Evolutionary conservation across 495 filamentous ascomycete species (phyloP).

Genomic region (Aspergillus nidulans): DNA sequence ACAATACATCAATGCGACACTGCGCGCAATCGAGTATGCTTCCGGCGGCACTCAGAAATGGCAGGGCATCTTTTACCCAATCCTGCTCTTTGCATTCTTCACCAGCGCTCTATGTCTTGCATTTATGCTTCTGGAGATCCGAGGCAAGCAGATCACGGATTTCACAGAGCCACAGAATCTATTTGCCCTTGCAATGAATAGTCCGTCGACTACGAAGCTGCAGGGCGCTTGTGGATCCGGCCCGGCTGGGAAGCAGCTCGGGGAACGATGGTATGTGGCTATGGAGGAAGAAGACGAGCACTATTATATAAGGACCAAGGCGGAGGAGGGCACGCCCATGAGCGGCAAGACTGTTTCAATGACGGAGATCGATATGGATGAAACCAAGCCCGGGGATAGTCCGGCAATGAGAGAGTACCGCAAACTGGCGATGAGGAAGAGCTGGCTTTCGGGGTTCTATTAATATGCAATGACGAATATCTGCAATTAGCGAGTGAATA

Average conservation of each 20-base stretch:
- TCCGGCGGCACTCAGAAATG: conserved; percentile 53
- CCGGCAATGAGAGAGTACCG: conserved; percentile 33
- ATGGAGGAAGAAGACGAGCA: conserved; percentile 37
- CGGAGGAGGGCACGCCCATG: conserved; percentile 18
- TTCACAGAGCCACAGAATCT: conserved; percentile 72
- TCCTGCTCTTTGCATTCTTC: conserved; percentile 57
- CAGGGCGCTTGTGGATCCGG: conserved; percentile 63
- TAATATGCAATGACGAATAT: conserved; percentile 7
- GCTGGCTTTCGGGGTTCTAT: conserved; percentile 26
- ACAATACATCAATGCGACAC: conserved; percentile 52
- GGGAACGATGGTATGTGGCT: conserved; percentile 56
- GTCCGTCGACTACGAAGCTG: conserved; percentile 50
- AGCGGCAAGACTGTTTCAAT: not conserved
- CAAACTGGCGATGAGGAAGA: conserved; percentile 23
- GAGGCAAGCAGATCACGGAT: conserved; percentile 60
- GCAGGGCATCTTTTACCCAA: conserved; percentile 60
- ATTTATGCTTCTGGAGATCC: conserved; percentile 47
- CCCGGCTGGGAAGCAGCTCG: conserved; percentile 48
- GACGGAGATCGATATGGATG: conserved; percentile 20
- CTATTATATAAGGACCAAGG: conserved; percentile 34
- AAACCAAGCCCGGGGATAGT: conserved; percentile 16
- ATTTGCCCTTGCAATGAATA: conserved; percentile 65
- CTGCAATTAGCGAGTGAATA: no score
- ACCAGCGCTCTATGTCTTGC: conserved; percentile 58
- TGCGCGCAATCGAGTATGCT: conserved; percentile 57